Base-by-base conservation (phyloP, 1,284 basidiomycete genomes). In the Puccinia coronata region DNA sequence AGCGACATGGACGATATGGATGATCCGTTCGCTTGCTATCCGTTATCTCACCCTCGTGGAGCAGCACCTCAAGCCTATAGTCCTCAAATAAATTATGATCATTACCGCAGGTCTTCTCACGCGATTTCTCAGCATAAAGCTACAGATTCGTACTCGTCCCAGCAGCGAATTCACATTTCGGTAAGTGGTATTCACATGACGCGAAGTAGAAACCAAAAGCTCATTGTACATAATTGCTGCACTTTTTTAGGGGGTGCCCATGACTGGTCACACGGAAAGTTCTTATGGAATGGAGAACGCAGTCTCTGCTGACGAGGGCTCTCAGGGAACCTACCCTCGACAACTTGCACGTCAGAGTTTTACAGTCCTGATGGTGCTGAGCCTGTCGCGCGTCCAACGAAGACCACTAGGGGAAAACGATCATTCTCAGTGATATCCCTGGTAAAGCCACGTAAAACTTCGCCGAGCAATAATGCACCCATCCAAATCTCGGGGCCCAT, bases 1-100 rank as follows among this genome's bases (percentile, higher is more conserved):
- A 69, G 36, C 28, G 76, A 78, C 23, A 20, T 20, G 4, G 72
- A 57, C 25, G 76, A 78, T 36, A 67, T 39, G 61, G 76, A 78
- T 69, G 76, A 78, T 57, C 76, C 76, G 6, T 78, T 78, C 70
- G 76, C 76, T 31, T 47, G 76, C 63, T 67, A 78, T 36, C 76
- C 76, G 12, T 23, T 36, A 14, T 55, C 65, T 23, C 36, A 39
- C 23, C 63, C 47, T 39, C 34, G 28, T 2, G 18, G 59, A n/a
- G 28, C 16, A 36, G 34, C 28, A 39, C 25, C n/a, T 20, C 43
- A 55, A 31, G 31, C 3, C 23, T 39, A 36, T 20, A 9, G 23
- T 20, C 25, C 51, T 43, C 61, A 69, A 34, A 23, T 41, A n/a
- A 53, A 69, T 41, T 43, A 31, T n/a, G 9, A 63, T 9, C 49